phyloP scores from a whole-genome alignment of 129 eudicot genomes.

The Gnaphalium uliginosum region DNA sequence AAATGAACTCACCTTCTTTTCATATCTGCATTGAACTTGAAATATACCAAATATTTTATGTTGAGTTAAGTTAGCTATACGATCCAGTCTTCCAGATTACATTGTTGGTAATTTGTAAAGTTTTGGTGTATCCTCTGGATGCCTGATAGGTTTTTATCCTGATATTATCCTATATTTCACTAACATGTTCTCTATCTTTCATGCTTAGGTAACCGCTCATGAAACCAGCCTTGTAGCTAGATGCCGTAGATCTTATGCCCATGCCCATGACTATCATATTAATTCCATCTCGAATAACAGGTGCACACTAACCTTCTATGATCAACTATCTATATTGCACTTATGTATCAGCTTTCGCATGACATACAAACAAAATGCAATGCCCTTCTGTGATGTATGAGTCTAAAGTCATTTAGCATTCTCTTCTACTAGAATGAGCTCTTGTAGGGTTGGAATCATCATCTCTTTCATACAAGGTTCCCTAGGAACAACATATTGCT shows the following conservation, averaged over 20 bases:
- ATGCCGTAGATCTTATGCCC: slow-evolving; percentile 82
- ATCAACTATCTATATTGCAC: neutral
- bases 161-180: neutral
- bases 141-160: neutral
- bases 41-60: neutral
- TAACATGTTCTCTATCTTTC: slow-evolving; percentile 11
- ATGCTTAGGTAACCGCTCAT: slow-evolving; percentile 68
- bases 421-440: neutral
- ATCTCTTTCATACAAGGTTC: neutral
- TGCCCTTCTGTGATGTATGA: neutral
- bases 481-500: neutral
- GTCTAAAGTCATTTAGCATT: neutral
- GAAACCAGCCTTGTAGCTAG: slow-evolving; percentile 80
- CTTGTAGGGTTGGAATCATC: neutral
- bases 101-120: neutral
- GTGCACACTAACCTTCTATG: neutral
- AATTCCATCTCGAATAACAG: slow-evolving; percentile 63
- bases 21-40: neutral
- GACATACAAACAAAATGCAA: neutral
- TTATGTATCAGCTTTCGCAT: neutral
- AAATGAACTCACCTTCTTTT: neutral
- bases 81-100: neutral
- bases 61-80: neutral
- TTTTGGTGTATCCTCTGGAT: neutral
- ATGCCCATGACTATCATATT: slow-evolving; percentile 91